Evolutionary conservation across 78 protist genomes (phyloP).

Genomic region (Guillardia theta): DNA sequence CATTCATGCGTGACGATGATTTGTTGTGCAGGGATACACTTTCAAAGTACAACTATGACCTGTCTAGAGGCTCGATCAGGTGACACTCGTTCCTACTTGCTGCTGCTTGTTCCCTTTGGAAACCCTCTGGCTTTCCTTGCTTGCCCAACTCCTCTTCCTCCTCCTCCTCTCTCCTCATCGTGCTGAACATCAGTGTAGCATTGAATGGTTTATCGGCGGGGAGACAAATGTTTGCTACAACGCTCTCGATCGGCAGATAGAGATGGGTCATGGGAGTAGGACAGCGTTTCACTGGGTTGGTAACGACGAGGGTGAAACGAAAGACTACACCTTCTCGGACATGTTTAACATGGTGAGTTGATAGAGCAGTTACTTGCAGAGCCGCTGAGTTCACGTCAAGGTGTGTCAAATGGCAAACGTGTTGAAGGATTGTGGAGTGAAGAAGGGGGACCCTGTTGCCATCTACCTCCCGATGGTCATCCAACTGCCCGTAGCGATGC

Average conservation of each 20-base stretch:
- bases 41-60: background rate
- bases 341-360: too few species aligned
- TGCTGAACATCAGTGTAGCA: constrained; percentile 48
- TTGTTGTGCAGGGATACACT: too few species aligned
- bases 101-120: background rate
- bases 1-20: too few species aligned
- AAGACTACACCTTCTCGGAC: too few species aligned
- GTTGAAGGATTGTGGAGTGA: constrained; percentile 70
- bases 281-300: constrained; percentile 75
- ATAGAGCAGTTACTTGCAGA: too few species aligned
- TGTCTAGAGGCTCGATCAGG: background rate
- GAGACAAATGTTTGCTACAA: constrained; percentile 80
- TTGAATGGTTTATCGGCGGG: constrained; percentile 80
- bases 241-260: constrained; percentile 80
- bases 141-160: background rate
- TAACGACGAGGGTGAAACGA: constrained; percentile 54
- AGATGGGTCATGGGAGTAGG: constrained; percentile 17
- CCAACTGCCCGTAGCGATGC: constrained; percentile 80
- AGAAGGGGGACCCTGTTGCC: constrained; percentile 78
- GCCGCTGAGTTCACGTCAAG: too few species aligned
- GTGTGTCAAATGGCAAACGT: constrained; percentile 73
- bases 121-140: background rate
- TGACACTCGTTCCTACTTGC: background rate
- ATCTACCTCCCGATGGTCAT: constrained; percentile 89
- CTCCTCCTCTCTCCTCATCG: background rate